These are phyloP conservation scores for Apostasia ramifera DNA, from an alignment of 106 monocot species.

Conservation along the genomic window DNA sequence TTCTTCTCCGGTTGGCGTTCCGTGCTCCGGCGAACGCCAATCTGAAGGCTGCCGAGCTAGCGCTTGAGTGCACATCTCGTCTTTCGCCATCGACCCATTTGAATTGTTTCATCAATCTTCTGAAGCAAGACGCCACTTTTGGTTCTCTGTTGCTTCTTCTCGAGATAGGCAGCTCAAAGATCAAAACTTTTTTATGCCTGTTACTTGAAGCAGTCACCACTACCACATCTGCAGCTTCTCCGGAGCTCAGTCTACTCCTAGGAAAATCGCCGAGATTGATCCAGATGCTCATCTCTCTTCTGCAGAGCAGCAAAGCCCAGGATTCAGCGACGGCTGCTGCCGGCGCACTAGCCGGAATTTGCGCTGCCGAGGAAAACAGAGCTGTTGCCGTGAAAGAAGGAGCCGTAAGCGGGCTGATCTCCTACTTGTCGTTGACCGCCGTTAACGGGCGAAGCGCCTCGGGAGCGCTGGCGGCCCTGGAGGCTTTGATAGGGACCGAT, in stretches of 20 bases:
- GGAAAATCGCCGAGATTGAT: slow-evolving; percentile 26
- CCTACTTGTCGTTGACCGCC: slow-evolving; percentile 17
- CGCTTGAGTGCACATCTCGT: slow-evolving; percentile 42
- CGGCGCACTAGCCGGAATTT: slow-evolving; percentile 45
- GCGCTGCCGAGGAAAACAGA: slow-evolving; percentile 31
- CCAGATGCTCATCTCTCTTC: slow-evolving; percentile 31
- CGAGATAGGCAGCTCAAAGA: slow-evolving; percentile 28
- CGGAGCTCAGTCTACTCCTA: slow-evolving; percentile 18
- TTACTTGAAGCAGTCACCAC: neutral
- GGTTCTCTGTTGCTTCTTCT: slow-evolving; percentile 33
- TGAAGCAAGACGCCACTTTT: slow-evolving; percentile 27
- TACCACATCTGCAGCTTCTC: neutral
- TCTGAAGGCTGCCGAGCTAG: slow-evolving; percentile 24
- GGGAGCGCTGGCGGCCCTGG: slow-evolving; percentile 51
- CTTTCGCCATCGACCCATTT: slow-evolving; percentile 23
- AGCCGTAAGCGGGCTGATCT: slow-evolving; percentile 29
- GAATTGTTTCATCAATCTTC: slow-evolving; percentile 28
- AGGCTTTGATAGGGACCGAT: slow-evolving; percentile 32
- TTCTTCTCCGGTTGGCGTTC: slow-evolving; percentile 54
- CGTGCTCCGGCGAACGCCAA: neutral
- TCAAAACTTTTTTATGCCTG: slow-evolving; percentile 17
- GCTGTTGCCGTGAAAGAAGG: slow-evolving; percentile 32
- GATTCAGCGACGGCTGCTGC: slow-evolving; percentile 32
- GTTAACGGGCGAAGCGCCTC: slow-evolving; percentile 8
- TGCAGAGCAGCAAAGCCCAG: slow-evolving; percentile 2